Conservation (phyloP, 2,329 filamentous ascomycete genomes). For the Beauveria sp. region DNA sequence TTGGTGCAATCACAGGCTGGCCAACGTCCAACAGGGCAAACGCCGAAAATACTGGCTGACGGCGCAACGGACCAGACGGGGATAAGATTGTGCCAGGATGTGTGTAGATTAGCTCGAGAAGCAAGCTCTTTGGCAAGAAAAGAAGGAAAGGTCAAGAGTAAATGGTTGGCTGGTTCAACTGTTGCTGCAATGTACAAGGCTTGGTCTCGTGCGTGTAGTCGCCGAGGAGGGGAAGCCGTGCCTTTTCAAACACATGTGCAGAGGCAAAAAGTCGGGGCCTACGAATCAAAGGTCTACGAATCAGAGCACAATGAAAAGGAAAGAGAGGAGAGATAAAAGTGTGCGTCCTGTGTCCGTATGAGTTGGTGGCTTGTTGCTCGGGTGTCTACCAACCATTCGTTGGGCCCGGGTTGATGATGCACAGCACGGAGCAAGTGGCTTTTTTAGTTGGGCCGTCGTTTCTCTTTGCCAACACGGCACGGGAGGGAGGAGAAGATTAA, state of each 20-base stretch:
- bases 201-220: too few species aligned
- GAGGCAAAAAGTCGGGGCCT: too few species aligned
- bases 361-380: neutral
- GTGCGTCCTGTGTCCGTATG: neutral
- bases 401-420: neutral
- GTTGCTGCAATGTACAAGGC: too few species aligned
- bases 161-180: too few species aligned
- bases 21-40: neutral
- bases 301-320: too few species aligned
- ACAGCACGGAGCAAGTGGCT: constrained; percentile 1
- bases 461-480: neutral
- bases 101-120: too few species aligned
- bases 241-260: too few species aligned
- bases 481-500: neutral
- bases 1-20: neutral
- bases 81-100: too few species aligned
- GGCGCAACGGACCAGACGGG: neutral
- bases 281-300: too few species aligned
- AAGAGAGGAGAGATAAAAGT: neutral
- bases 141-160: too few species aligned
- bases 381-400: neutral
- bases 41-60: neutral
- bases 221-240: too few species aligned
- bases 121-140: too few species aligned
- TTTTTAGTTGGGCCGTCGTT: neutral